Evolutionary conservation across 2,329 filamentous ascomycete genomes (phyloP).

Genomic region (Aspergillus sojae): DNA sequence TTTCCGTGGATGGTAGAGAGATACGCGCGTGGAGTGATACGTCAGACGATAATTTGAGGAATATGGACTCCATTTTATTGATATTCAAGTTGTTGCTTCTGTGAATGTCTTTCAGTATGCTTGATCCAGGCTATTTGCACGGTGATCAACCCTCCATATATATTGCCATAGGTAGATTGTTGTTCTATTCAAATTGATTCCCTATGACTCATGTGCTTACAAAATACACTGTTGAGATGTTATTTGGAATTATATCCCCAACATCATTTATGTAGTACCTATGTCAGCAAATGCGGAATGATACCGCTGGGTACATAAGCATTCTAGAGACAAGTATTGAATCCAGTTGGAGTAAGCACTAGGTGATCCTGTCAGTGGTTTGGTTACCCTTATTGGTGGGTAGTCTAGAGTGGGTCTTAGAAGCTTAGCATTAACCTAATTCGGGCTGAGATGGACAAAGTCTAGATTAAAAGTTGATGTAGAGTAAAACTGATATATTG

Average conservation of each 20-base stretch:
- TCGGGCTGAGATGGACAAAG: too few relatives aligned
- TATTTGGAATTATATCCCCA: neutral
- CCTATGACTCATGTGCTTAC: neutral
- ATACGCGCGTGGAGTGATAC: conserved; percentile 18
- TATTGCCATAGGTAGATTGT: neutral
- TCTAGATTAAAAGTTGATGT: neutral
- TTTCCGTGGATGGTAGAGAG: neutral
- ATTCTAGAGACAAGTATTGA: neutral
- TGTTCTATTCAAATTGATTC: neutral
- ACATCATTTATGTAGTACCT: neutral
- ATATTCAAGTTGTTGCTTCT: neutral
- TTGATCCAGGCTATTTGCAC: too few relatives aligned
- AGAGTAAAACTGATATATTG: neutral
- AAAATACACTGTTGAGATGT: neutral
- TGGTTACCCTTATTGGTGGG: neutral
- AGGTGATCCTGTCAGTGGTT: too few relatives aligned
- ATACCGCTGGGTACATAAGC: neutral
- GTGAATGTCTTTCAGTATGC: neutral
- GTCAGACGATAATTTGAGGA: conserved; percentile 7
- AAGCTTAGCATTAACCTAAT: neutral
- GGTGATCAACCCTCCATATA: neutral
- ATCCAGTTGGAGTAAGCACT: neutral
- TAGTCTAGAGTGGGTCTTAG: neutral
- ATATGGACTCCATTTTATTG: neutral
- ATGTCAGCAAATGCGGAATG: neutral